Evolutionary conservation across 2,329 filamentous ascomycete genomes (phyloP), one percentile per base, ranked within the genome.

Genomic region (Talaromyces rugulosus): DNA sequence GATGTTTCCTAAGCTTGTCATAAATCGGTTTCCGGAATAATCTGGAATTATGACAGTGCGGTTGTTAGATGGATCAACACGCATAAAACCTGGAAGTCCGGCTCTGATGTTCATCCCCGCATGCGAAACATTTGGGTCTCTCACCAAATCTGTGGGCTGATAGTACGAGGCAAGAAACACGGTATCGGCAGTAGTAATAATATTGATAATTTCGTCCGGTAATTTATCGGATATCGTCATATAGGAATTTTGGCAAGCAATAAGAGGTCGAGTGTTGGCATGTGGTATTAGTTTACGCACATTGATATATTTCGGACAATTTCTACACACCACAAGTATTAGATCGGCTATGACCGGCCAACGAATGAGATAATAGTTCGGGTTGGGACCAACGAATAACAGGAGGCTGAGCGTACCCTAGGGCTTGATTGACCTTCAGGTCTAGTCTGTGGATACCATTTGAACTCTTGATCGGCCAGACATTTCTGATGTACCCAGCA

Each of bases 61-160:
- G 14, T 60, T 62, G 52, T 68, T 59, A 23, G 61, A 62, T 18
- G 60, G 65, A 6, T 64, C 60, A n/a, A 68, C 66, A 8, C 66
- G 60, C 3, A 67, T 50, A 34, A 68, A 68, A 5, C 66, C 66
- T 1, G 66, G 65, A 11, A 68, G 44, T 3, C 66, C 66, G 31
- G 65, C 56, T n/a, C 66, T 62, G n/a, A 65, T 62, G 60, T 68
- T 68, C 66, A 67, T 68, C 5, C 66, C 66, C 12, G 66, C 65
- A 54, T 68, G 66, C 3, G 66, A 65, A 2, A 64, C 52, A 58
- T 63, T 64, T 28, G 31, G 47, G 1, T 16, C 6, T 18, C 42
- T 56, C 4, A 54, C 54, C 12, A 51, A 8, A 31, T 28, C 7
- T 52, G 27, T 52, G 28, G 50, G 14, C 7, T 8, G 9, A 11